Evolutionary conservation across 2,329 filamentous ascomycete genomes (phyloP), one percentile per base, ranked within the genome.

Genomic region (Fusarium pininemorale): DNA sequence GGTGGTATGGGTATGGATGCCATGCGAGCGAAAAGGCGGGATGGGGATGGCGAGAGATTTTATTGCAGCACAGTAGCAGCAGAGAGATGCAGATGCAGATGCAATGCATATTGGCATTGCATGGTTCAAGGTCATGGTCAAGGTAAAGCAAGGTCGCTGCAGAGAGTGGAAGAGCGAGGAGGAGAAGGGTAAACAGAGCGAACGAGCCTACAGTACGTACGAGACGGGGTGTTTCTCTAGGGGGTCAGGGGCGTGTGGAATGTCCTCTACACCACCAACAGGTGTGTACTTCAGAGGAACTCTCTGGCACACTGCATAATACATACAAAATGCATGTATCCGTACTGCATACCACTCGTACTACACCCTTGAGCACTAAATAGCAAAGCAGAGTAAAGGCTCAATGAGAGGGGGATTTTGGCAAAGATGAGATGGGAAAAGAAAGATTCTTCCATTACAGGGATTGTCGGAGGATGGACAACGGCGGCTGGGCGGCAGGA

Each of bases 1-100:
- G 55, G 35, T 38, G 24, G 42, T 48, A 58, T 58, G 41, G 42
- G 44, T 51, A 64, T 62, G 57, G 48, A 38, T 66, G 59, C 53
- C 62, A 70, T 71, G 70, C 62, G 66, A 73, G 63, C 50, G 42
- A 72, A 70, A 70, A 68, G 71, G 71, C 71, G 71, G 71, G 62
- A 73, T 71, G 71, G 54, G 60, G 68, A 66, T 62, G 67, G 68
- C 71, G 71, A 73, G 71, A 74, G 71, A 72, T 73, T 73, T 73
- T 73, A 72, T 74, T 66, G 38, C 63, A 64, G 53, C 57, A 41
- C 60, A 61, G 53, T 59, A 59, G 54, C 60, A 74, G 66, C 41
- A 66, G 42, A 50, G 44, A 61, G 26, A 68, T 67, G 45, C 39
- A 69, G 55, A 58, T 28, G 55, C 55, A 58, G 55, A 69, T 69